Conservation (phyloP, 148 eudicot genomes). For the Camellia granthamiana region DNA sequence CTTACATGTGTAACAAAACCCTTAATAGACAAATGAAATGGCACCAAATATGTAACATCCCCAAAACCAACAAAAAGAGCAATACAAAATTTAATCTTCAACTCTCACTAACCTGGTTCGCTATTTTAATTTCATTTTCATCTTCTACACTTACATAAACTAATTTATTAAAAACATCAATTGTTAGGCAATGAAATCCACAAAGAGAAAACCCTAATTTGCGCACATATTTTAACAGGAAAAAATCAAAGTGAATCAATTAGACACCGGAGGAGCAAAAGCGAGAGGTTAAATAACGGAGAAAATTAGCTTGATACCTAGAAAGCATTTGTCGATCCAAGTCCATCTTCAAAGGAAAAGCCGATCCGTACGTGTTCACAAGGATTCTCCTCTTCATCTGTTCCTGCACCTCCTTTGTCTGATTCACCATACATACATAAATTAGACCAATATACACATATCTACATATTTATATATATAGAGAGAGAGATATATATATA, state of each 20-base stretch:
- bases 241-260: neutral
- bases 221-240: neutral
- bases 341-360: constrained; percentile 82
- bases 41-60: neutral
- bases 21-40: neutral
- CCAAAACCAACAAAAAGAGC: neutral
- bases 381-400: constrained; percentile 54
- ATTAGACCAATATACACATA: neutral
- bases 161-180: too few relatives aligned
- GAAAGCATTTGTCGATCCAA: constrained; percentile 78
- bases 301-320: constrained; percentile 33
- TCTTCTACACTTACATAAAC: too few relatives aligned
- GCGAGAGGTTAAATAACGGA: neutral
- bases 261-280: too few relatives aligned
- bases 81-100: neutral
- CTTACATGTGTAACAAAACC: neutral
- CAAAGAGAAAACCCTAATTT: constrained; percentile 1
- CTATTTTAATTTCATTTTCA: neutral
- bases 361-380: constrained; percentile 69
- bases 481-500: constrained; percentile 13
- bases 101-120: neutral
- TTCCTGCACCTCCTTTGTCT: constrained; percentile 50
- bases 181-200: neutral
- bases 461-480: neutral
- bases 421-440: neutral